Evolutionary conservation across 768 basidiomycete species (phyloP).

Genomic region (Asterophora parasitica): DNA sequence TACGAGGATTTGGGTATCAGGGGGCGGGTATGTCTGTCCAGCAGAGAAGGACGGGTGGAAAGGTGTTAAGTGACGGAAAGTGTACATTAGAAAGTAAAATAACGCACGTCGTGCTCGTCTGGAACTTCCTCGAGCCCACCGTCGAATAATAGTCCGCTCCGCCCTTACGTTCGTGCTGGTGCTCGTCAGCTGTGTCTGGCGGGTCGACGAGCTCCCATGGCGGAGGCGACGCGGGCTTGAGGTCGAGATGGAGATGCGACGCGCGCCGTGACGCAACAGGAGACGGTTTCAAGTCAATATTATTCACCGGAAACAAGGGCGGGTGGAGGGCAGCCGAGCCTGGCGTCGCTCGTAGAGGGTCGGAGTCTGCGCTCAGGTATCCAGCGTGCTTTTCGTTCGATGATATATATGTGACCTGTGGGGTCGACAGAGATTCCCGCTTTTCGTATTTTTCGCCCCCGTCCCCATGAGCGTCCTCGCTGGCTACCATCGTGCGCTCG

Average conservation of each 20-base stretch:
- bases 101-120: constrained; percentile 38
- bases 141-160: constrained; percentile 40
- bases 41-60: neutral
- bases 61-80: constrained; percentile 5
- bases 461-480: constrained; percentile 9
- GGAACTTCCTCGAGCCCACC: constrained; percentile 38
- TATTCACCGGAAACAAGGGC: constrained; percentile 6
- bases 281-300: constrained; percentile 22
- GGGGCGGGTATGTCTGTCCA: constrained; percentile 36
- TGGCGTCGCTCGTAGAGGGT: constrained; percentile 10
- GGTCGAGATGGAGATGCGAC: constrained; percentile 46
- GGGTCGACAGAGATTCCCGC: neutral
- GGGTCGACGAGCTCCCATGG: constrained; percentile 63
- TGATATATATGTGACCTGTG: neutral
- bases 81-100: constrained; percentile 11
- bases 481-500: constrained; percentile 23
- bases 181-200: constrained; percentile 28
- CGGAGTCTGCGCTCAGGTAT: constrained; percentile 2
- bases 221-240: constrained; percentile 51
- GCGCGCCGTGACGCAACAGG: constrained; percentile 27
- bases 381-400: neutral
- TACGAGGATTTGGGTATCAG: constrained; percentile 77
- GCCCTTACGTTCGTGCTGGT: constrained; percentile 24
- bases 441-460: neutral
- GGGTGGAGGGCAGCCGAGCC: constrained; percentile 11